These are phyloP conservation scores for Calonectria pseudoreteaudii DNA, from an alignment of 2,329 filamentous ascomycete species.

Conservation along the genomic window DNA sequence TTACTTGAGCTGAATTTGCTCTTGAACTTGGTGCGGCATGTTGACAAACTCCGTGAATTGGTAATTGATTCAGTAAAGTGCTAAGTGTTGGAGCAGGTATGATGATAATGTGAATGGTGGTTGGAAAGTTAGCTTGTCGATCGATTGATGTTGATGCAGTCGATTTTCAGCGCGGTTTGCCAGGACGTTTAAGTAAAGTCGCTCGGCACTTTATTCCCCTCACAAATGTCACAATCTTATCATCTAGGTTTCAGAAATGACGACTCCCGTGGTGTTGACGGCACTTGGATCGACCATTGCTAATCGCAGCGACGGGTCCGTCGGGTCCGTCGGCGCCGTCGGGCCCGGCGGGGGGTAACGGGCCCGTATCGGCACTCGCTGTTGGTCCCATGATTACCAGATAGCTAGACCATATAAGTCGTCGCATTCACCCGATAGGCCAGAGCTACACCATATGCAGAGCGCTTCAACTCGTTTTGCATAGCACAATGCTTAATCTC, in stretches of 20 bases:
- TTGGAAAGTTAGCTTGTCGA: not conserved
- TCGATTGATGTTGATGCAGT: not conserved
- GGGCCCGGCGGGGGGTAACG: not conserved
- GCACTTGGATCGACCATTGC: not conserved
- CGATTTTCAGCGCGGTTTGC: not conserved
- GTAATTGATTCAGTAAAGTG: not conserved
- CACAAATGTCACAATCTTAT: not conserved
- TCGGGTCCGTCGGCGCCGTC: not conserved
- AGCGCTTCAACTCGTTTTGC: not conserved
- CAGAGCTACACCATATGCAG: not conserved
- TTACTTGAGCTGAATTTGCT: not conserved
- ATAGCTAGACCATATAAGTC: constrained; percentile 2
- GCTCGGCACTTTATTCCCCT: not conserved
- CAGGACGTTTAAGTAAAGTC: not conserved
- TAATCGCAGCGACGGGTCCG: not conserved
- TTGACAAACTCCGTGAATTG: not conserved
- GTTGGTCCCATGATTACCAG: not conserved
- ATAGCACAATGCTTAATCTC: constrained; percentile 6
- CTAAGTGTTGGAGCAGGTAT: not conserved
- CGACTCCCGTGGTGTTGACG: not conserved
- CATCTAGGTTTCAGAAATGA: not conserved
- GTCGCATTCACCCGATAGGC: not conserved
- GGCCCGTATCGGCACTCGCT: not conserved
- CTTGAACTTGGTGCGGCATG: not conserved
- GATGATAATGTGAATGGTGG: no score